phyloP scores from a whole-genome alignment of 1,139 yeast species.

The Sugiyamaella grinbergsii region DNA sequence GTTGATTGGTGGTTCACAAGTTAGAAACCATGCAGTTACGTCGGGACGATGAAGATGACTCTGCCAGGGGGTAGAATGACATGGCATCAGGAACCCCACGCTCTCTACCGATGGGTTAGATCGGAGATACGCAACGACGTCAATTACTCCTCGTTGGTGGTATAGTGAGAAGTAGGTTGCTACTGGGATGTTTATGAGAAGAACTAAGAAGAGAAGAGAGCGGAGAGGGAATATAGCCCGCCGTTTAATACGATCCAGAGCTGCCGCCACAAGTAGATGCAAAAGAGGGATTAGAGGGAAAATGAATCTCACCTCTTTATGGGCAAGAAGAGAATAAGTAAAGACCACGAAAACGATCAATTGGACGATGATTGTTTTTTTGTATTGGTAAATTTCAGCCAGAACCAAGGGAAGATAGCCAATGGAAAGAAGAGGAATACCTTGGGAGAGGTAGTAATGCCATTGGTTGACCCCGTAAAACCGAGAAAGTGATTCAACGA shows the following conservation, averaged over 20 bases:
- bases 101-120: slow-evolving; percentile 48
- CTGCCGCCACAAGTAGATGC: slow-evolving; percentile 39
- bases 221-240: slow-evolving; percentile 16
- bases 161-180: slow-evolving; percentile 58
- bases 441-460: slow-evolving; percentile 84
- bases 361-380: slow-evolving; percentile 35
- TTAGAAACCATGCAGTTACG: slow-evolving; percentile 67
- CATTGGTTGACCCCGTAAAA: slow-evolving; percentile 87
- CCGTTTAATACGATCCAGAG: slow-evolving; percentile 5
- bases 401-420: slow-evolving; percentile 64
- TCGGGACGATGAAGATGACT: slow-evolving; percentile 68
- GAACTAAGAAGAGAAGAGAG: slow-evolving; percentile 28
- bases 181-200: slow-evolving; percentile 49
- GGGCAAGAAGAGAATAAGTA: slow-evolving; percentile 66
- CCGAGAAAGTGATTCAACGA: slow-evolving; percentile 67
- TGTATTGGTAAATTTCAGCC: slow-evolving; percentile 44
- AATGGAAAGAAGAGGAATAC: slow-evolving; percentile 72
- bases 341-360: slow-evolving; percentile 49
- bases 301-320: slow-evolving; percentile 91
- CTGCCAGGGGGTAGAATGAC: slow-evolving; percentile 98
- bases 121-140: slow-evolving; percentile 59
- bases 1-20: slow-evolving; percentile 87
- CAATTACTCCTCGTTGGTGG: slow-evolving; percentile 86
- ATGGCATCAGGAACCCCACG: slow-evolving; percentile 85
- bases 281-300: slow-evolving; percentile 82